These are phyloP conservation scores for Sugiyamaella grinbergsii DNA, from an alignment of 1,139 yeast species.

Conservation along the genomic window DNA sequence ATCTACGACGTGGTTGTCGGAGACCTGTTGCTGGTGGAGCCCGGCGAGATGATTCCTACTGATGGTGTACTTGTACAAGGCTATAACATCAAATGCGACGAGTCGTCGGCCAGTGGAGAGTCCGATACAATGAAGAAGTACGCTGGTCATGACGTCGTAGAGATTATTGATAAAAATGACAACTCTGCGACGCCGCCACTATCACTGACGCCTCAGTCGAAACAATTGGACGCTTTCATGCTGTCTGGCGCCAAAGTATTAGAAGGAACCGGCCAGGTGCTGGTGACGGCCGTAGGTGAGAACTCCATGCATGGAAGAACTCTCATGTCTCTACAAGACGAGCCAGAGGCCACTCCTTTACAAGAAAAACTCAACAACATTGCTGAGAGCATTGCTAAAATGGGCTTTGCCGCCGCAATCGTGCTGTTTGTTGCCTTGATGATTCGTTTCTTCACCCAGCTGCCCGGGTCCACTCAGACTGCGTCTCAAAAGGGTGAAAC, in stretches of 20 bases:
- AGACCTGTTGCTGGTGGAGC: constrained; percentile 76
- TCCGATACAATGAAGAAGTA: constrained; percentile 74
- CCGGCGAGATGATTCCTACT: constrained; percentile 93
- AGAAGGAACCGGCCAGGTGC: constrained; percentile 82
- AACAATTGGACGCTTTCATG: constrained; percentile 71
- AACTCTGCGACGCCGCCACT: constrained; percentile 33
- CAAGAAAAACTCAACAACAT: constrained; percentile 78
- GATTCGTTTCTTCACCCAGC: constrained; percentile 69
- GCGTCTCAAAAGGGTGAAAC: constrained; percentile 80
- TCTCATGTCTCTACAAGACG: constrained; percentile 73
- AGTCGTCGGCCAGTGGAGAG: constrained; percentile 92
- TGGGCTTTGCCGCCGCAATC: constrained; percentile 84
- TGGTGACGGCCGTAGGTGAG: constrained; percentile 88
- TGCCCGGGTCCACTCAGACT: constrained; percentile 53
- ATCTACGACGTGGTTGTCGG: constrained; percentile 83
- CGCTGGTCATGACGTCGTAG: constrained; percentile 55
- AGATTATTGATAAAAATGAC: constrained; percentile 25
- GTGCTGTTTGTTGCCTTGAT: constrained; percentile 76
- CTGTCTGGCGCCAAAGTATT: constrained; percentile 89
- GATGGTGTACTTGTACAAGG: constrained; percentile 82
- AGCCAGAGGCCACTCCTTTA: constrained; percentile 83
- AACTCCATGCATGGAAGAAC: constrained; percentile 91
- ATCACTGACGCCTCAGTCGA: constrained; percentile 32
- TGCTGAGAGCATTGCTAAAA: constrained; percentile 92
- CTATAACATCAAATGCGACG: constrained; percentile 79